Evolutionary conservation across 108 stramenopile genomes (phyloP), one percentile per base, ranked within the genome.

Genomic region (Cyclotella cryptica): DNA sequence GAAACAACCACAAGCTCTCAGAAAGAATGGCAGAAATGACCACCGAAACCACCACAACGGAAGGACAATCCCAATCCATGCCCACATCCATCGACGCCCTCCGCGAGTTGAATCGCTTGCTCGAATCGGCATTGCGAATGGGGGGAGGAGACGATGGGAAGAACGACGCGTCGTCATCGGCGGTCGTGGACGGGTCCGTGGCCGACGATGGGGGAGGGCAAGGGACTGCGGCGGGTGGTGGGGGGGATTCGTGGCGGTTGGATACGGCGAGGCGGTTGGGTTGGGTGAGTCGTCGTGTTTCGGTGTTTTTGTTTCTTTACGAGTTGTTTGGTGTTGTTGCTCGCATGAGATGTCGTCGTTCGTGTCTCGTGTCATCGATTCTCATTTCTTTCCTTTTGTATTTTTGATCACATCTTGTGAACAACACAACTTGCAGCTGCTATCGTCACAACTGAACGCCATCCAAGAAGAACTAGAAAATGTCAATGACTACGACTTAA

Each of bases 41-140:
- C 19, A n/a, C 13, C 55, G 11, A 55, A 26, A 30, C 40, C 40
- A 39, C 29, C n/a, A 6, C 15, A 3, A 8, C 49, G 18, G 35
- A 39, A 42, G 35, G 30, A 58, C 57, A 17, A 3, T 9, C 27
- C 57, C 26, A 28, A 58, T 2, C 57, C 27, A 17, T 21, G 26
- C 57, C 26, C 27, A 14, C 19, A 5, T 30, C 61, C 40, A 14
- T 35, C 42, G 67, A 69, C 30, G 73, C 72, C 22, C 54, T 80
- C 11, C 72, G 67, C 30, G 79, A 80, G 43, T 44, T 80, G 27
- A 80, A 80, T 69, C 58, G 72, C 14, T 45, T 80, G 24, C 61
- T 80, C 35, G 79, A 80, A 42, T 73, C 79, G 41, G 79, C 79
- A 10, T 54, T 80, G 28, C 66, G 79, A 24, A 80, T 80, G 71